A percentile compares a stretch with the other conserved stretches of the same genome.
phyloP scores from a whole-genome alignment of 306 rosid genomes.

The Rosa lucieae region DNA sequence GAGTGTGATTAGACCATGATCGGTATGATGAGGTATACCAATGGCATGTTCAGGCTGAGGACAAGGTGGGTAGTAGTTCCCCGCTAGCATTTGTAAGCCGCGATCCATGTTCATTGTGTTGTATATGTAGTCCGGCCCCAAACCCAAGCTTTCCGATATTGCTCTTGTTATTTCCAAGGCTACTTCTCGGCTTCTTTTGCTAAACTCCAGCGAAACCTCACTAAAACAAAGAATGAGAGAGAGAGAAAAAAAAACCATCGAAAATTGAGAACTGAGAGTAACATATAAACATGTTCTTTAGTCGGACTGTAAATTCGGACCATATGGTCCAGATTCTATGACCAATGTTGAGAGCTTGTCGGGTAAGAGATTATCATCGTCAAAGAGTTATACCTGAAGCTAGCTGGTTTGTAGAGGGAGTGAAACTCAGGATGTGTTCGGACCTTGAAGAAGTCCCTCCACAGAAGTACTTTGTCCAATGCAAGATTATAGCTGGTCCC shows the following conservation, averaged over 20 bases:
- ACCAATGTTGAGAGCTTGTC: too few species aligned
- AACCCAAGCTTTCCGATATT: slow-evolving; percentile 30
- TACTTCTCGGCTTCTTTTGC: slow-evolving; percentile 13
- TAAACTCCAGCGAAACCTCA: background rate
- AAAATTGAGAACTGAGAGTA: background rate
- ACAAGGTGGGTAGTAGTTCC: slow-evolving; percentile 34
- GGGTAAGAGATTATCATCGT: too few species aligned
- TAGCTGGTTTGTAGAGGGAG: background rate
- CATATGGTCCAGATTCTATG: too few species aligned
- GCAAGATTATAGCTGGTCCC: background rate
- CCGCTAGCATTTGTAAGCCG: slow-evolving; percentile 18
- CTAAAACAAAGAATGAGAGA: background rate
- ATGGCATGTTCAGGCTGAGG: slow-evolving; percentile 34
- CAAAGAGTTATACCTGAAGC: background rate
- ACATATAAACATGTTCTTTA: too few species aligned
- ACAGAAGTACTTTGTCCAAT: background rate
- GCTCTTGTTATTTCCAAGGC: slow-evolving; percentile 21
- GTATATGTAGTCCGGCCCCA: slow-evolving; percentile 27
- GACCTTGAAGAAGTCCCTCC: slow-evolving; percentile 1
- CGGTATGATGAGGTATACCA: slow-evolving; percentile 30
- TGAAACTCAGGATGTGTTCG: background rate
- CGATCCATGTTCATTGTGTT: slow-evolving; percentile 21
- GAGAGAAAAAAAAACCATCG: background rate
- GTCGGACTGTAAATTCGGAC: too few species aligned
- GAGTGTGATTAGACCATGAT: slow-evolving; percentile 24